Evolutionary conservation across 176 grass and related monocot genomes (phyloP).

Genomic region (Elymus sibiricus): DNA sequence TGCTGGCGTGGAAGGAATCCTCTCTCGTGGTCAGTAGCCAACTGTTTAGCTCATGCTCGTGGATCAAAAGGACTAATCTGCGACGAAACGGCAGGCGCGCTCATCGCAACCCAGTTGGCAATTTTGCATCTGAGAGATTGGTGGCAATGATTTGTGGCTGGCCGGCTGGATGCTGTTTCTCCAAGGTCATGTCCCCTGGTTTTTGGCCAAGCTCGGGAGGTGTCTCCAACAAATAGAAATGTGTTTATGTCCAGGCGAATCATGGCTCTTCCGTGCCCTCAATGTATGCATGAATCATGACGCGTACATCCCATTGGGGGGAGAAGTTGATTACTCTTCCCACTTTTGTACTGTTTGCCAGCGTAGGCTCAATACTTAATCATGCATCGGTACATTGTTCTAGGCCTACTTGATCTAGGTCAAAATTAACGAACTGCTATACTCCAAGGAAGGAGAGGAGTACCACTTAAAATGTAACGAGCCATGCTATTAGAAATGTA

Average conservation of each 20-base stretch:
- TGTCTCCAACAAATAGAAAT: slow-evolving; percentile 5
- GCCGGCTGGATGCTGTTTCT: neutral
- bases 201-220: slow-evolving; percentile 18
- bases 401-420: neutral
- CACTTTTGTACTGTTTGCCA: neutral
- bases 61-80: neutral
- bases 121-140: neutral
- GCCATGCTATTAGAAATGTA: neutral
- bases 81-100: neutral
- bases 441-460: neutral
- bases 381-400: neutral
- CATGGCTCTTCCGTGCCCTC: slow-evolving; percentile 3
- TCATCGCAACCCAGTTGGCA: neutral
- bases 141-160: slow-evolving; percentile 4
- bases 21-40: neutral
- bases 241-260: neutral
- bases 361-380: slow-evolving; percentile 14
- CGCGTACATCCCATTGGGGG: neutral
- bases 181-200: slow-evolving; percentile 6
- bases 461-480: too few species aligned
- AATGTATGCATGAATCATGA: neutral
- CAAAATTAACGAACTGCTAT: neutral
- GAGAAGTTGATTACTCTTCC: neutral
- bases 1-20: slow-evolving; percentile 16
- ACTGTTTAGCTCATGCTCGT: neutral